Evolutionary conservation across 352 stramenopile genomes (phyloP).

Genomic region (Phytophthora ramorum): DNA sequence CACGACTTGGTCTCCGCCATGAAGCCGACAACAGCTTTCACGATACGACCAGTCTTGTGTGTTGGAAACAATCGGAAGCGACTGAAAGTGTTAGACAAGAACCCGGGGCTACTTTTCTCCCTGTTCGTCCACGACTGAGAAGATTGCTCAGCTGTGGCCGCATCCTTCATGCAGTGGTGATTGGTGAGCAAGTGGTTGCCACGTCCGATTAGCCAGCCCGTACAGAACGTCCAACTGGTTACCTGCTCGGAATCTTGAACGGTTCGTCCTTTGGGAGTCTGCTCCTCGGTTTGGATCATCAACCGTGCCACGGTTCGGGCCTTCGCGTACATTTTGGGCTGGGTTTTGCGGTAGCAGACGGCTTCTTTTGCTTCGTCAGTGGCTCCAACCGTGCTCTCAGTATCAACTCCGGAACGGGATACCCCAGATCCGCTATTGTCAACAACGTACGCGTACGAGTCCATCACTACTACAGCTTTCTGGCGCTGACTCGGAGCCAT

Average conservation of each 20-base stretch:
- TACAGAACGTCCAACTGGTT: constrained; percentile 53
- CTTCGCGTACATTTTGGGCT: constrained; percentile 64
- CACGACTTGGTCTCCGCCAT: constrained; percentile 65
- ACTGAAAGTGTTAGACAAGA: constrained; percentile 39
- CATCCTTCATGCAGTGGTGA: constrained; percentile 65
- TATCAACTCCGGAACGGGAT: constrained; percentile 7
- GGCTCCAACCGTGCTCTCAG: constrained; percentile 55
- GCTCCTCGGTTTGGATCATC: constrained; percentile 47
- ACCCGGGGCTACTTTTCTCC: constrained; percentile 25
- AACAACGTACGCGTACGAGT: constrained; percentile 47
- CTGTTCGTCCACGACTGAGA: constrained; percentile 3
- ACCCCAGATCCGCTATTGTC: neutral
- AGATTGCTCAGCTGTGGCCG: constrained; percentile 8
- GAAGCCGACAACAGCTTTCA: constrained; percentile 54
- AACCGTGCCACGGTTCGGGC: constrained; percentile 57
- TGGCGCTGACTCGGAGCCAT: constrained; percentile 25
- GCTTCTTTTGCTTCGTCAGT: constrained; percentile 63
- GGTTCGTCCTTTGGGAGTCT: constrained; percentile 8
- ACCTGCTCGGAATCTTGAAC: constrained; percentile 8
- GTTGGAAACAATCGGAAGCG: constrained; percentile 6
- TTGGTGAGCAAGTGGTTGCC: constrained; percentile 74
- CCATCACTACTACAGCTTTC: constrained; percentile 42
- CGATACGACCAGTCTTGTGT: constrained; percentile 18
- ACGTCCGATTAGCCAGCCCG: constrained; percentile 65
- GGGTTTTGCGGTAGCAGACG: constrained; percentile 59